Conservation (phyloP, 306 rosid species). For the Begonia loranthoides region DNA sequence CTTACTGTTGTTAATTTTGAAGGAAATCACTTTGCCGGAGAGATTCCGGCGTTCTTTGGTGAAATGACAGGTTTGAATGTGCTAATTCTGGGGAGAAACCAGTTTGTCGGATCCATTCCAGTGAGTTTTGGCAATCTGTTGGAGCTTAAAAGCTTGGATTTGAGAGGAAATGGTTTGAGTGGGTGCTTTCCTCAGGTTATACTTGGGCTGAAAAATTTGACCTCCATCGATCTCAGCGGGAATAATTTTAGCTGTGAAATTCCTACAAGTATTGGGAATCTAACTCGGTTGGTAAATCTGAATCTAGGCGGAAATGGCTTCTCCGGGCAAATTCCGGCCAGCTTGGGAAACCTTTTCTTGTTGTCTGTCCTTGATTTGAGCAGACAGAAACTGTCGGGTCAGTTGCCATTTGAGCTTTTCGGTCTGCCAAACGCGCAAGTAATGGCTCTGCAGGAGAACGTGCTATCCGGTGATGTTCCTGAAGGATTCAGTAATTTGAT, state of each 20-base stretch:
- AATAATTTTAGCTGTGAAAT: slow-evolving; percentile 51
- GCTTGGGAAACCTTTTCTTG: slow-evolving; percentile 69
- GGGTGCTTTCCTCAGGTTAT: slow-evolving; percentile 49
- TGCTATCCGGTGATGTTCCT: slow-evolving; percentile 61
- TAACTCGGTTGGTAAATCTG: slow-evolving; percentile 43
- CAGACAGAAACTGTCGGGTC: slow-evolving; percentile 69
- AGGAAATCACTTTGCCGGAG: slow-evolving; percentile 48
- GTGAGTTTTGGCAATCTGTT: slow-evolving; percentile 50
- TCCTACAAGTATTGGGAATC: slow-evolving; percentile 34
- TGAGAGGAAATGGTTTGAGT: slow-evolving; percentile 46
- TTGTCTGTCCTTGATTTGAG: slow-evolving; percentile 71
- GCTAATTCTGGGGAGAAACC: slow-evolving; percentile 59
- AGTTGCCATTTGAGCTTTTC: slow-evolving; percentile 72
- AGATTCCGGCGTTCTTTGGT: slow-evolving; percentile 52
- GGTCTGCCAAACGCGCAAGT: slow-evolving; percentile 81
- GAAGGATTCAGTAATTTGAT: slow-evolving; percentile 90
- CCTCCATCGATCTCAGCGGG: slow-evolving; percentile 62
- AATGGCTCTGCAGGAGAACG: slow-evolving; percentile 63
- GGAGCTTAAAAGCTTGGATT: slow-evolving; percentile 43
- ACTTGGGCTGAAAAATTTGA: slow-evolving; percentile 38
- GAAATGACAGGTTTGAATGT: slow-evolving; percentile 36
- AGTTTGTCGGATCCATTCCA: slow-evolving; percentile 53
- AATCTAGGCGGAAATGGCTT: slow-evolving; percentile 74
- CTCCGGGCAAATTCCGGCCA: slow-evolving; percentile 59
- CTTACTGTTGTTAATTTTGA: slow-evolving; percentile 55